Conservation (phyloP, 805 yeast genomes). For the Kazachstania africana region DNA sequence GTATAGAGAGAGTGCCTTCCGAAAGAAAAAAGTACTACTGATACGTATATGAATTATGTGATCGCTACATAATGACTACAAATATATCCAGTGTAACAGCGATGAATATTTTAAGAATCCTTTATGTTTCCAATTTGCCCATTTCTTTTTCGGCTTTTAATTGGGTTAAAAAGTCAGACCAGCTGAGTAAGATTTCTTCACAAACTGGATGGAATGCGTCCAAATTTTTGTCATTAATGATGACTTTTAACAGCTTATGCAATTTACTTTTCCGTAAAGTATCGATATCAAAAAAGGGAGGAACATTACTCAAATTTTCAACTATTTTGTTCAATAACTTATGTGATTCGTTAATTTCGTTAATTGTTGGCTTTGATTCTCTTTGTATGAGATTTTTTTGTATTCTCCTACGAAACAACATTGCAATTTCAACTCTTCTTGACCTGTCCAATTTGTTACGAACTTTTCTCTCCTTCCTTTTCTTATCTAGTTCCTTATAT, state of each 20-base stretch:
- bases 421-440: slow-evolving; percentile 19
- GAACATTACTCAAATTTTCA: slow-evolving; percentile 16
- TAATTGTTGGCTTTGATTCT: slow-evolving; percentile 16
- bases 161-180: slow-evolving; percentile 15
- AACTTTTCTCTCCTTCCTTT: slow-evolving; percentile 1
- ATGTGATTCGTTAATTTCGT: slow-evolving; percentile 18
- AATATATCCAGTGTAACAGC: no score
- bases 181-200: slow-evolving; percentile 13
- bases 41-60: no score
- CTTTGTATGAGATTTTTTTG: slow-evolving; percentile 25
- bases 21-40: no score
- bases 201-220: slow-evolving; percentile 22
- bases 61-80: no score
- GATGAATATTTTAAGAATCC: no score
- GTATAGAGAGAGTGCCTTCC: no score
- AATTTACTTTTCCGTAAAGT: slow-evolving; percentile 21
- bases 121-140: no score
- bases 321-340: slow-evolving; percentile 17
- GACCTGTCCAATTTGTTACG: slow-evolving; percentile 15
- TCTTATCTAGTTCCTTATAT: not conserved
- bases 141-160: slow-evolving; percentile 21
- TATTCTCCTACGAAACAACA: slow-evolving; percentile 21
- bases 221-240: slow-evolving; percentile 15
- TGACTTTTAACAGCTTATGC: slow-evolving; percentile 23
- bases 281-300: slow-evolving; percentile 22